Base-by-base conservation (phyloP, 306 rosid genomes). In the Glycine tomentella region DNA sequence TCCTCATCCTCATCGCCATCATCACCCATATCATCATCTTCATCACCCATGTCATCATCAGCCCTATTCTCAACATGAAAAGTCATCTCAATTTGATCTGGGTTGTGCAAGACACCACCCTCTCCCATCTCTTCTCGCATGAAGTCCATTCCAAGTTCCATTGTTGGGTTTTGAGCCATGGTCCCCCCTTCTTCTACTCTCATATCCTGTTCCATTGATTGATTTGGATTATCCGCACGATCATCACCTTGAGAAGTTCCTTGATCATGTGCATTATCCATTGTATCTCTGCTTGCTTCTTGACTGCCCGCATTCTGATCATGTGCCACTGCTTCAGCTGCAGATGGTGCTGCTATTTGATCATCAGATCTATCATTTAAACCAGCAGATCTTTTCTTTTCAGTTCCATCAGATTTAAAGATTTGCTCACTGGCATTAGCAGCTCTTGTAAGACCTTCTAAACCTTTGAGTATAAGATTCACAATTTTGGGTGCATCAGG, bases 1-100 rank as follows among this genome's bases (percentile, higher is more conserved):
- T 94, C 97, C n/a, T 95, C 99, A 40, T 93, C 99, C 73, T 95
- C 99, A 67, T 93, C 99, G 52, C 92, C 97, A 44, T 95, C 99
- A 75, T 93, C 99, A 62, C 97, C 99, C 98, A 93, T 93, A 74
- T 89, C 99, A 90, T 96, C 97, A 78, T 96, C 99, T 85, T 92
- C 98, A 84, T 93, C 99, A 72, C 90, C 98, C 97, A 96, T 93
- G 76, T 90, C 97, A 87, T 96, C 97, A 81, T 90, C 94, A 76
- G 87, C 92, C 90, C 97, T 87, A 81, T 89, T 93, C 87, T 93
- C 97, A 68, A 93, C 98, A 81, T 76, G 97, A 81, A 93, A 96
- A 42, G 87, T 80, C 97, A 96, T 89, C 84, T 90, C 98, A 17
- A 93, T 93, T 88, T 96, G 97, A 66, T 89, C 91, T 46, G 90